Conservation (phyloP, 768 basidiomycete genomes). For the Terana coerulea region DNA sequence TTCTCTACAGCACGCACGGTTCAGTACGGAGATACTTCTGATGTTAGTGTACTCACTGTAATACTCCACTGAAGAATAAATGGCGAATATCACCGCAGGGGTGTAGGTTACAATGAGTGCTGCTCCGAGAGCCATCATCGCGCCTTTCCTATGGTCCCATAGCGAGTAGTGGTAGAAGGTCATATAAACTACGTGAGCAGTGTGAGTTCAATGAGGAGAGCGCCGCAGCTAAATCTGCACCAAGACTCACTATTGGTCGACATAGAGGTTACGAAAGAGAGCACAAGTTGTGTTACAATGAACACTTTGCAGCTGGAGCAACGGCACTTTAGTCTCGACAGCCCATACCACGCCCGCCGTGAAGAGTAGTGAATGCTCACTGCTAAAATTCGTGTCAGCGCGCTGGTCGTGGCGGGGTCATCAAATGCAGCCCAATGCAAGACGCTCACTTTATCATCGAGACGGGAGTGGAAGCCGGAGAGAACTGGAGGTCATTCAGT, state of each 20-base stretch:
- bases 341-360: background rate
- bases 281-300: too few species aligned
- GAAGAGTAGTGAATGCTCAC: background rate
- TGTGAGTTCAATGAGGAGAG: too few species aligned
- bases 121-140: background rate
- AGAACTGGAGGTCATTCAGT: too few species aligned
- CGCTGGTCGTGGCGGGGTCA: background rate
- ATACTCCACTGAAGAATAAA: background rate
- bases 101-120: background rate
- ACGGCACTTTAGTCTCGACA: background rate
- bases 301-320: background rate
- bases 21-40: background rate
- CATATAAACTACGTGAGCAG: slow-evolving; percentile 1
- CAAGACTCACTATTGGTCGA: background rate
- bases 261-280: background rate
- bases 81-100: background rate
- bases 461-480: background rate
- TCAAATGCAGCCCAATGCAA: too few species aligned
- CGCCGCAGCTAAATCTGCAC: too few species aligned
- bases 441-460: background rate
- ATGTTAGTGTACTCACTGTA: background rate
- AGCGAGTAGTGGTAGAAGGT: background rate
- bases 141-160: background rate
- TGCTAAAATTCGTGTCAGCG: background rate
- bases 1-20: background rate